Evolutionary conservation across 2,329 filamentous ascomycete genomes (phyloP).

Genomic region (Trichoderma arundinaceum): DNA sequence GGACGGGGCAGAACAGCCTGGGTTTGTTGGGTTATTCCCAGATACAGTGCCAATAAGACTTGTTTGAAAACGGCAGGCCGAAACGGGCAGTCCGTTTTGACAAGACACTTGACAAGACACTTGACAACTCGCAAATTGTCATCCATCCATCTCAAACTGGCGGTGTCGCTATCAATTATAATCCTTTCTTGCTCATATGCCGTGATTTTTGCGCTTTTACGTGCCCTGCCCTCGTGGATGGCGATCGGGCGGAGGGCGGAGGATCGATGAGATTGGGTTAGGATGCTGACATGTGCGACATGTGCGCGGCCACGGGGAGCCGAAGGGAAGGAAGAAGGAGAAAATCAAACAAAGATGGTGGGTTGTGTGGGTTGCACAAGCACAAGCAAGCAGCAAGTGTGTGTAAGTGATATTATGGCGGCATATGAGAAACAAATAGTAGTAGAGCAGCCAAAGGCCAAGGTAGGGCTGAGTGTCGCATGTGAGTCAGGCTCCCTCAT

Average conservation of each 20-base stretch:
- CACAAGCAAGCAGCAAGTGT: no score
- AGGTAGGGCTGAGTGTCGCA: no score
- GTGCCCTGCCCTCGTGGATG: slow-evolving; percentile 4
- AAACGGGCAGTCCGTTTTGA: not conserved
- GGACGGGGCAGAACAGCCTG: not conserved
- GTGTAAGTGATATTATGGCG: no score
- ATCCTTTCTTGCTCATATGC: not conserved
- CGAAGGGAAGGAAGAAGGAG: not conserved
- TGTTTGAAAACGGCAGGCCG: slow-evolving; percentile 1
- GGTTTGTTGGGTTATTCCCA: no score
- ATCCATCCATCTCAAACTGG: slow-evolving; percentile 14
- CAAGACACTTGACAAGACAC: no score
- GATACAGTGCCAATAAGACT: slow-evolving; percentile 10
- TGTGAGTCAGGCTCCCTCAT: no score
- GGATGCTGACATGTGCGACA: slow-evolving; percentile 29
- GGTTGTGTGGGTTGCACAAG: not conserved
- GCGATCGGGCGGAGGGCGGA: slow-evolving; percentile 5
- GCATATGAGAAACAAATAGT: no score
- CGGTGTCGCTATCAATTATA: slow-evolving; percentile 25
- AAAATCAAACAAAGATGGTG: not conserved
- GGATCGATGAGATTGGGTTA: slow-evolving; percentile 15
- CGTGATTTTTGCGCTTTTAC: not conserved
- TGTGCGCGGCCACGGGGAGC: slow-evolving; percentile 1
- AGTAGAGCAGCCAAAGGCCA: no score
- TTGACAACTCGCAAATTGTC: no score